These are phyloP conservation scores for Petunia hybrid DNA, from an alignment of 305 asterid genomes.

Conservation along the genomic window DNA sequence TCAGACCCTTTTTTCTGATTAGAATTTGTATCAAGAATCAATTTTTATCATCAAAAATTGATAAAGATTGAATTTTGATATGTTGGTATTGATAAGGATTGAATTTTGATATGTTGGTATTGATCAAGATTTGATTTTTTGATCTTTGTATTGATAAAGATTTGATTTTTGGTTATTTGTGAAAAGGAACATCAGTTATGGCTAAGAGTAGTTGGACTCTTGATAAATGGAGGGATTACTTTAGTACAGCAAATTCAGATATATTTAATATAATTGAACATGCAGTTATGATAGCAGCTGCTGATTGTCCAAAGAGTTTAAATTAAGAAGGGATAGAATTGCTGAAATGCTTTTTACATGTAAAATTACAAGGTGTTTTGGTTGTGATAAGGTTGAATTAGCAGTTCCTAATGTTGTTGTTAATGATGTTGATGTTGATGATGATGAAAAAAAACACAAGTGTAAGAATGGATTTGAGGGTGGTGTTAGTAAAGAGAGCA, in stretches of 20 bases:
- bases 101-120: constrained; percentile 31
- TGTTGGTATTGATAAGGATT: background rate
- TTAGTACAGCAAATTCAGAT: constrained; percentile 70
- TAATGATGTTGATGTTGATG: constrained; percentile 33
- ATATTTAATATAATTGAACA: constrained; percentile 74
- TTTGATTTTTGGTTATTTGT: constrained; percentile 31
- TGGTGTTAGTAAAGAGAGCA: constrained; percentile 77
- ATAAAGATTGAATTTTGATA: constrained; percentile 28
- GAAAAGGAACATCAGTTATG: constrained; percentile 49
- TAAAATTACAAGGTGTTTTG: constrained; percentile 67
- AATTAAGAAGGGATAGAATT: constrained; percentile 77
- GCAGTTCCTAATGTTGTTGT: constrained; percentile 56
- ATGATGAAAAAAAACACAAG: constrained; percentile 49
- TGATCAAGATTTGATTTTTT: constrained; percentile 32
- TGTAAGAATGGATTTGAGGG: constrained; percentile 48
- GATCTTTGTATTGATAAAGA: constrained; percentile 50
- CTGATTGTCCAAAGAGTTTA: constrained; percentile 86
- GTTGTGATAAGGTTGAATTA: constrained; percentile 75
- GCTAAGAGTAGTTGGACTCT: constrained; percentile 56
- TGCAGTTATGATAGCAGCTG: constrained; percentile 81
- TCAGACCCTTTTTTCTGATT: background rate
- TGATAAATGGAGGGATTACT: constrained; percentile 87
- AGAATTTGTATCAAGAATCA: constrained; percentile 27
- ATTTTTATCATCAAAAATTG: constrained; percentile 29
- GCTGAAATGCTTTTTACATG: constrained; percentile 87